Conservation (phyloP, 352 stramenopile species). For the Phytophthora vignae region DNA sequence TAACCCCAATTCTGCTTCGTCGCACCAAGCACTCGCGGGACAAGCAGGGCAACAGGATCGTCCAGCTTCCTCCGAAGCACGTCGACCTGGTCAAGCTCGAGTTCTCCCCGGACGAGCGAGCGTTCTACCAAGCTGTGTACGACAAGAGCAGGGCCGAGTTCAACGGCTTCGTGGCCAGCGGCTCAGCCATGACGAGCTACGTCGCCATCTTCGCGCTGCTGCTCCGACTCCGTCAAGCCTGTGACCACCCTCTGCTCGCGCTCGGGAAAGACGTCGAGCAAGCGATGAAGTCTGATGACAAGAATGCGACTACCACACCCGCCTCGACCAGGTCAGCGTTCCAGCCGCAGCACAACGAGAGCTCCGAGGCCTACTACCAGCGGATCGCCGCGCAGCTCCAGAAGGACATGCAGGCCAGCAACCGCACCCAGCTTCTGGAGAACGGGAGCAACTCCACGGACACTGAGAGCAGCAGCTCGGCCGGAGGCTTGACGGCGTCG, state of each 20-base stretch:
- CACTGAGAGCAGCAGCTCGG: constrained; percentile 9
- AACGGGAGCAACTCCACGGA: not conserved
- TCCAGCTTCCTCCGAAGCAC: constrained; percentile 77
- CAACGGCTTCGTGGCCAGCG: constrained; percentile 86
- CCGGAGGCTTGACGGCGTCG: constrained; percentile 44
- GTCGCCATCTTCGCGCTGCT: constrained; percentile 91
- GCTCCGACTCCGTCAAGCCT: constrained; percentile 89
- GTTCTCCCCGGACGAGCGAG: constrained; percentile 80
- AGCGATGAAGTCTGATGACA: constrained; percentile 27
- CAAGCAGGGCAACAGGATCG: constrained; percentile 63
- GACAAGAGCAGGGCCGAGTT: constrained; percentile 89
- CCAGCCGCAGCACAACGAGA: constrained; percentile 57
- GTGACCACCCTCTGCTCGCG: constrained; percentile 90
- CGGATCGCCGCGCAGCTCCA: constrained; percentile 65
- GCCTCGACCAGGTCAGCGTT: constrained; percentile 38
- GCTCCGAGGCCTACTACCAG: constrained; percentile 65
- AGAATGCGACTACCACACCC: not conserved
- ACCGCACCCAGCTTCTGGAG: constrained; percentile 21
- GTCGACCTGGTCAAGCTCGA: constrained; percentile 71
- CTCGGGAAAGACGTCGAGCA: constrained; percentile 73
- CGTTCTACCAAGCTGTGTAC: constrained; percentile 90
- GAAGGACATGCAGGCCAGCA: constrained; percentile 53
- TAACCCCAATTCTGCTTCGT: constrained; percentile 82
- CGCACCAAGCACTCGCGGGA: constrained; percentile 88
- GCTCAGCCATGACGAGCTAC: constrained; percentile 81